These are phyloP conservation scores for Adenanthera pavonina DNA, from an alignment of 306 rosid genomes.

Conservation along the genomic window DNA sequence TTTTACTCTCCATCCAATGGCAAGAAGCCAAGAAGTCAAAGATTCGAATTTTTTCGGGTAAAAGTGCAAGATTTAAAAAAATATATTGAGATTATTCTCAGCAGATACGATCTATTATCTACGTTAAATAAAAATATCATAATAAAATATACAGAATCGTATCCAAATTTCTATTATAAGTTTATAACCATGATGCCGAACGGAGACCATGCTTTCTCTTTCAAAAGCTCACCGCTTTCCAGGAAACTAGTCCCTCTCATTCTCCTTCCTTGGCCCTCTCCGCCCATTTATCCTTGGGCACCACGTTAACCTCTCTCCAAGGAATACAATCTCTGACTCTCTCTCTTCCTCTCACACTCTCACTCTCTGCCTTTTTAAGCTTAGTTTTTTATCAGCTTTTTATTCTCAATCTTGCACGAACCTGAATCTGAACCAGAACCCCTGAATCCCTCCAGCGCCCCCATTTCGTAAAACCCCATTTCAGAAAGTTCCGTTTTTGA, in stretches of 20 bases:
- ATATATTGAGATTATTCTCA: too few relatives aligned
- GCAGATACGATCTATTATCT: too few relatives aligned
- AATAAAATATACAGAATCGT: too few relatives aligned
- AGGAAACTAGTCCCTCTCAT: not conserved
- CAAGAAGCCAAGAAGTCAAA: too few relatives aligned
- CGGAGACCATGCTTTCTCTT: too few relatives aligned
- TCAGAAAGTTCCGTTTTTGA: not conserved
- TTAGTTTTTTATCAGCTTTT: not conserved
- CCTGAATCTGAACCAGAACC: not conserved
- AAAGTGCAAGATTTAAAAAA: too few relatives aligned
- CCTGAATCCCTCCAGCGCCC: not conserved
- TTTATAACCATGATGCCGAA: too few relatives aligned
- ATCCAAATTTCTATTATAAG: too few relatives aligned
- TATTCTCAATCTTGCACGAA: not conserved
- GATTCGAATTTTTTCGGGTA: too few relatives aligned
- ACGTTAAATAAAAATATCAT: too few relatives aligned
- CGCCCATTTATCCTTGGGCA: not conserved
- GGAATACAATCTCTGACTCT: slow-evolving; percentile 11
- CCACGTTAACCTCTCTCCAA: not conserved
- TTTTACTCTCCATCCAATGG: too few relatives aligned
- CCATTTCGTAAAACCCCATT: not conserved
- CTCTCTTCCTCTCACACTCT: not conserved
- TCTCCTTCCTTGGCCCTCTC: not conserved
- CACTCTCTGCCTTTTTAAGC: not conserved
- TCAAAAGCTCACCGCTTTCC: not conserved